phyloP scores from a whole-genome alignment of 495 filamentous ascomycete genomes.

The Hypomontagnella submonticulosa region DNA sequence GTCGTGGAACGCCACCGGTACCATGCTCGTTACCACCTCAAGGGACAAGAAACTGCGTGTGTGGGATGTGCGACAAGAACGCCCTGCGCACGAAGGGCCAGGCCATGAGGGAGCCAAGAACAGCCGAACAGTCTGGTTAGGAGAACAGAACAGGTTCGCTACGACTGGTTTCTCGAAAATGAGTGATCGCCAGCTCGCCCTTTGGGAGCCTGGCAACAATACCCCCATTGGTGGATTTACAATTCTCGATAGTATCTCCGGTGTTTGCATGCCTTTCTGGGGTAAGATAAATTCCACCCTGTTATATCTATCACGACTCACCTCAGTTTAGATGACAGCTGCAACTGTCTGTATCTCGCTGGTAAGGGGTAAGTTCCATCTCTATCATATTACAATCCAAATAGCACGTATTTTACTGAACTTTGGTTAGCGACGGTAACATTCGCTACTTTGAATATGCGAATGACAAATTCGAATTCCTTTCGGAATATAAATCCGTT shows the following conservation, averaged over 20 bases:
- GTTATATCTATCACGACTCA: conserved; percentile 43
- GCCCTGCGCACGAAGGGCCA: conserved; percentile 81
- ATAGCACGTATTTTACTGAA: conserved; percentile 22
- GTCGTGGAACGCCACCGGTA: conserved; percentile 94
- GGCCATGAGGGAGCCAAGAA: conserved; percentile 96
- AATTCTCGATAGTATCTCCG: conserved; percentile 91
- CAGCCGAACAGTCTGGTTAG: conserved; percentile 95
- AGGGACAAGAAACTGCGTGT: conserved; percentile 97
- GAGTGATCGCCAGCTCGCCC: conserved; percentile 94
- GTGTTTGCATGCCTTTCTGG: conserved; percentile 99
- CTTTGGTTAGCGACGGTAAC: conserved; percentile 81
- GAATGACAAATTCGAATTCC: conserved; percentile 95
- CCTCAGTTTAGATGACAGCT: conserved; percentile 74
- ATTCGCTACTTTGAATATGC: conserved; percentile 98
- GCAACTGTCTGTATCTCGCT: conserved; percentile 90
- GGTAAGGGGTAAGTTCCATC: conserved; percentile 83
- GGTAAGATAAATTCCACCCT: conserved; percentile 54
- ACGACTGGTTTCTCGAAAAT: conserved; percentile 98
- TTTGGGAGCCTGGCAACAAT: conserved; percentile 91
- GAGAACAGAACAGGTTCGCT: conserved; percentile 91
- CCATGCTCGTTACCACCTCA: conserved; percentile 89
- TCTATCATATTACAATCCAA: background rate
- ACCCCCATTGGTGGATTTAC: conserved; percentile 90
- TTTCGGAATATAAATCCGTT: conserved; percentile 93
- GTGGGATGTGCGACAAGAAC: conserved; percentile 96